Conservation (phyloP, 169 alveolate species). For the Eimeria sp. region DNA sequence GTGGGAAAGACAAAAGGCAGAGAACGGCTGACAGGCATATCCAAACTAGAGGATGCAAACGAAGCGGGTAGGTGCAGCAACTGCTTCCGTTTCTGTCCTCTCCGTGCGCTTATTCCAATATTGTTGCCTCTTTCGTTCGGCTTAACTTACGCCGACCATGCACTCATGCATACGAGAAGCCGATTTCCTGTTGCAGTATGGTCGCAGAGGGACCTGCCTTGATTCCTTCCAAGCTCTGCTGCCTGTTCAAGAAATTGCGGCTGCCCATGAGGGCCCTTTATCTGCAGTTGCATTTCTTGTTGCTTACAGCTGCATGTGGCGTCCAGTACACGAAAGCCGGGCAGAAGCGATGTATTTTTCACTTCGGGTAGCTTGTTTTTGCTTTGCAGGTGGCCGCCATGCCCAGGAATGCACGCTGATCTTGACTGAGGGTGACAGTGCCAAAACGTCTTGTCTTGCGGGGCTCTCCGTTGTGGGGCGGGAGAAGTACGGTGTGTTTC, state of each 20-base stretch:
- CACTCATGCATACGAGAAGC: background rate
- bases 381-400: constrained; percentile 93
- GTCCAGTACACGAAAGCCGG: background rate
- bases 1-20: constrained; percentile 79
- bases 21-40: constrained; percentile 95
- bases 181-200: background rate
- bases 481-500: constrained; percentile 99
- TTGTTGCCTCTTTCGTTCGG: background rate
- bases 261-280: background rate
- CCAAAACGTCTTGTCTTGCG: constrained; percentile 99
- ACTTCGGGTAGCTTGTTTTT: background rate
- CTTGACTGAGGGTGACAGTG: constrained; percentile 99
- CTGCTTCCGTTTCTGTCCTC: background rate
- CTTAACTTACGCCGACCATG: background rate
- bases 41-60: constrained; percentile 99
- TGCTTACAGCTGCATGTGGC: background rate
- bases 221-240: background rate
- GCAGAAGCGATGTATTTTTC: background rate
- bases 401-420: constrained; percentile 98
- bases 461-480: constrained; percentile 99
- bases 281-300: background rate
- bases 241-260: background rate
- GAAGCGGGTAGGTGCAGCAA: constrained; percentile 90
- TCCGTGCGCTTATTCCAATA: background rate
- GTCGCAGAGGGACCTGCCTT: background rate